Evolutionary conservation across 352 stramenopile genomes (phyloP).

Genomic region (Chloridella minuta): DNA sequence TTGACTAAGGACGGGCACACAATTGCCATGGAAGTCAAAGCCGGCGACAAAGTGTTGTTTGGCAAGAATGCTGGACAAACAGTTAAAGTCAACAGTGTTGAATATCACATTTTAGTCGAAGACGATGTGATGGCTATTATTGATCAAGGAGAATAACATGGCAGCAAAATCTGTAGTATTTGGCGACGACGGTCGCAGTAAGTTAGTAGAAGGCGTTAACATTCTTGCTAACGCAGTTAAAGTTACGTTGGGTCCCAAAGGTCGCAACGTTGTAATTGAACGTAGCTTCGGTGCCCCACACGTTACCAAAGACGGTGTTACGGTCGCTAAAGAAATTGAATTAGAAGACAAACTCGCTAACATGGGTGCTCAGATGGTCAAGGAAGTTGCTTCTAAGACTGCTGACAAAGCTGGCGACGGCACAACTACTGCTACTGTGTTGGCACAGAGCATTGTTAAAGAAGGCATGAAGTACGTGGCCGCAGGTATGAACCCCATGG

Average conservation of each 20-base stretch:
- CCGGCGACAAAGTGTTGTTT: too few species aligned
- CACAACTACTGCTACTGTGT: slow-evolving; percentile 92
- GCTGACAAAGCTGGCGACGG: slow-evolving; percentile 98
- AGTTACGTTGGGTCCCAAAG: slow-evolving; percentile 28
- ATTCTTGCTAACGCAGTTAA: slow-evolving; percentile 92
- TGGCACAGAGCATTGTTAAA: slow-evolving; percentile 89
- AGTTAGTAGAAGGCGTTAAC: slow-evolving; percentile 62
- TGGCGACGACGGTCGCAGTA: too few species aligned
- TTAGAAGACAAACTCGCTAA: slow-evolving; percentile 69
- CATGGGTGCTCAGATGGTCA: slow-evolving; percentile 42
- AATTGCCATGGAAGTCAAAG: too few species aligned
- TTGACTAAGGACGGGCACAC: too few species aligned
- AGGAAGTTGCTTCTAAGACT: slow-evolving; percentile 73
- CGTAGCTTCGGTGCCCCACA: slow-evolving; percentile 78
- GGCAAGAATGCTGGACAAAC: too few species aligned
- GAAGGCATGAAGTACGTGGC: slow-evolving; percentile 95
- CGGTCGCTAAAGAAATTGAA: slow-evolving; percentile 77
- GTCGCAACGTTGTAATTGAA: slow-evolving; percentile 96
- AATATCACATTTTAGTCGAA: too few species aligned
- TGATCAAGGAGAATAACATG: too few species aligned
- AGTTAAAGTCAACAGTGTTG: too few species aligned
- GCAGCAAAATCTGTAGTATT: too few species aligned
- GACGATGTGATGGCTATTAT: too few species aligned
- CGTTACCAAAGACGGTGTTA: slow-evolving; percentile 93
- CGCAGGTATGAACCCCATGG: slow-evolving; percentile 97